phyloP scores from a whole-genome alignment of 768 basidiomycete genomes.

The Lanmaoa pseudosensibilis region DNA sequence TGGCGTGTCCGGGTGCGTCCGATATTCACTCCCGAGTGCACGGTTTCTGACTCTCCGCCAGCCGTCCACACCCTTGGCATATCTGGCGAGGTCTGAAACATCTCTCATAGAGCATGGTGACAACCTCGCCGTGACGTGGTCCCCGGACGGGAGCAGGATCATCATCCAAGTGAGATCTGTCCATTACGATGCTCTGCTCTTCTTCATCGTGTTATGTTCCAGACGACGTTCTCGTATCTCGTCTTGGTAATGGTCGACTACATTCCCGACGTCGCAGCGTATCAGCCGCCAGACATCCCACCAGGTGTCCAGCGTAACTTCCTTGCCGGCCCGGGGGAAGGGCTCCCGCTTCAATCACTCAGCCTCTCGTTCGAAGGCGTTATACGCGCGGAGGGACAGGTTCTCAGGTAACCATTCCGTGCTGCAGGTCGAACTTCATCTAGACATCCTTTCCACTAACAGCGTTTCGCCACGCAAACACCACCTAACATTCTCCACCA shows the following conservation, averaged over 20 bases:
- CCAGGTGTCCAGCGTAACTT: conserved; percentile 61
- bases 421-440: conserved; percentile 1
- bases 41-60: conserved; percentile 27
- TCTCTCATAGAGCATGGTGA: conserved; percentile 85
- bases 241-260: conserved; percentile 71
- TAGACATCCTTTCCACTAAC: conserved; percentile 1
- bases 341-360: conserved; percentile 63
- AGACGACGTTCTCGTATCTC: conserved; percentile 83
- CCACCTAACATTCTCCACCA: conserved; percentile 72
- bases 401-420: conserved; percentile 55
- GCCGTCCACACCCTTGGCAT: conserved; percentile 72
- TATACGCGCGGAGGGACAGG: conserved; percentile 70
- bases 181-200: not conserved
- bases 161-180: conserved; percentile 66
- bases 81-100: conserved; percentile 70
- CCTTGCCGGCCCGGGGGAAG: conserved; percentile 80
- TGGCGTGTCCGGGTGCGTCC: conserved; percentile 79
- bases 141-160: conserved; percentile 76
- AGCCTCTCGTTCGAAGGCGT: conserved; percentile 78
- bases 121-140: conserved; percentile 75
- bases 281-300: conserved; percentile 51
- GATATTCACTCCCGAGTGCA: not conserved
- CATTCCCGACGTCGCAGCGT: conserved; percentile 53
- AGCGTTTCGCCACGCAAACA: conserved; percentile 77
- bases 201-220: not conserved